Percentiles rank a stretch among this genome's conserved stretches.
Conservation (phyloP, 1,139 yeast genomes). For the Geotrichum citri-aurantii region DNA sequence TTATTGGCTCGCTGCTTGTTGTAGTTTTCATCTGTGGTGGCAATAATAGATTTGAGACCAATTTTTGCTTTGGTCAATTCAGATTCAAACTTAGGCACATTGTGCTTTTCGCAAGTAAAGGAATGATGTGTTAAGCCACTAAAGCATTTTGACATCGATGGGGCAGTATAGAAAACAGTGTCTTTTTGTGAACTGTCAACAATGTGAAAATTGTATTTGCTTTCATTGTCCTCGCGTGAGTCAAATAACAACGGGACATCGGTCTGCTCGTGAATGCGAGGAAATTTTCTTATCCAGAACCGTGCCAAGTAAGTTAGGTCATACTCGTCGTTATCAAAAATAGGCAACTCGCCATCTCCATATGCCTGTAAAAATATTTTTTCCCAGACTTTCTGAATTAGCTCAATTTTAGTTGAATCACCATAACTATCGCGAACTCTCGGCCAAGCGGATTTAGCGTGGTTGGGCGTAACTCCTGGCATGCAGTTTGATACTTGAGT, state of each 20-base stretch:
- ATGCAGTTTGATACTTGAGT: slow-evolving; percentile 47
- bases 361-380: slow-evolving; percentile 49
- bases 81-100: slow-evolving; percentile 23
- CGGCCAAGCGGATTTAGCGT: slow-evolving; percentile 56
- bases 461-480: slow-evolving; percentile 33
- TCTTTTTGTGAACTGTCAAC: slow-evolving; percentile 23
- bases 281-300: slow-evolving; percentile 54
- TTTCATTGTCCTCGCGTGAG: slow-evolving; percentile 7
- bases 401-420: slow-evolving; percentile 44
- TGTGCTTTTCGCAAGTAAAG: slow-evolving; percentile 1
- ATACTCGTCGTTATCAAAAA: slow-evolving; percentile 41
- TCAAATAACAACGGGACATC: slow-evolving; percentile 40
- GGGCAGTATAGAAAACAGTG: slow-evolving; percentile 16
- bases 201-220: background rate
- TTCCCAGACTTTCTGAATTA: slow-evolving; percentile 57
- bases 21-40: slow-evolving; percentile 48
- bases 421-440: slow-evolving; percentile 53
- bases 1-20: slow-evolving; percentile 42
- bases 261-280: slow-evolving; percentile 25
- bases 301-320: slow-evolving; percentile 48
- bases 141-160: slow-evolving; percentile 31
- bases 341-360: slow-evolving; percentile 44
- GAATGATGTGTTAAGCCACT: slow-evolving; percentile 14
- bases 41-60: slow-evolving; percentile 52
- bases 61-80: slow-evolving; percentile 31